These are phyloP conservation scores for Sclerotinia borealis DNA, from an alignment of 2,329 filamentous ascomycete genomes.

Conservation along the genomic window DNA sequence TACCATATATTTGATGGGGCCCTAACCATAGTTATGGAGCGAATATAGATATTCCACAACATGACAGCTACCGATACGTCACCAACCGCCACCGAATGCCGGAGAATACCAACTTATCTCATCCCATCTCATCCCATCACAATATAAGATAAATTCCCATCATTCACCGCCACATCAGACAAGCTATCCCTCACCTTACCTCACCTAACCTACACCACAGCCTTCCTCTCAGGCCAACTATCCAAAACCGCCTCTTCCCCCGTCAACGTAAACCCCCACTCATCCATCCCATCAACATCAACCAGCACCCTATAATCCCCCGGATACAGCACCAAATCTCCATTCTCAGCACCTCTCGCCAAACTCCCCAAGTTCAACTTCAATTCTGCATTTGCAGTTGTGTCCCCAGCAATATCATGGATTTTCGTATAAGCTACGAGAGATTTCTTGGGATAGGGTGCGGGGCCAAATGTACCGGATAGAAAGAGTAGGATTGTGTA, in stretches of 20 bases:
- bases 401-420: constrained; percentile 25
- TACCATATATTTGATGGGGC: too few species aligned
- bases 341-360: constrained; percentile 43
- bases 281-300: constrained; percentile 39
- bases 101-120: too few species aligned
- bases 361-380: constrained; percentile 43
- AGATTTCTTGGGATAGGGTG: constrained; percentile 46
- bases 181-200: too few species aligned
- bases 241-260: constrained; percentile 41
- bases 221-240: constrained; percentile 14
- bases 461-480: constrained; percentile 41
- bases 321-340: constrained; percentile 47
- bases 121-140: too few species aligned
- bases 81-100: too few species aligned
- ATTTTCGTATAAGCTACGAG: constrained; percentile 45
- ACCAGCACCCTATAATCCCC: constrained; percentile 44
- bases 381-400: constrained; percentile 33
- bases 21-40: too few species aligned
- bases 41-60: too few species aligned
- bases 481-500: constrained; percentile 48
- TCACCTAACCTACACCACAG: background rate
- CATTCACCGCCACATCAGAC: too few species aligned
- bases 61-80: too few species aligned
- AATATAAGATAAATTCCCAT: too few species aligned
- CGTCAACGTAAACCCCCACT: constrained; percentile 41